A percentile compares a stretch with the other conserved stretches of the same genome.
Conservation (phyloP, 805 yeast species). For the Kodamaea fukazawae region DNA sequence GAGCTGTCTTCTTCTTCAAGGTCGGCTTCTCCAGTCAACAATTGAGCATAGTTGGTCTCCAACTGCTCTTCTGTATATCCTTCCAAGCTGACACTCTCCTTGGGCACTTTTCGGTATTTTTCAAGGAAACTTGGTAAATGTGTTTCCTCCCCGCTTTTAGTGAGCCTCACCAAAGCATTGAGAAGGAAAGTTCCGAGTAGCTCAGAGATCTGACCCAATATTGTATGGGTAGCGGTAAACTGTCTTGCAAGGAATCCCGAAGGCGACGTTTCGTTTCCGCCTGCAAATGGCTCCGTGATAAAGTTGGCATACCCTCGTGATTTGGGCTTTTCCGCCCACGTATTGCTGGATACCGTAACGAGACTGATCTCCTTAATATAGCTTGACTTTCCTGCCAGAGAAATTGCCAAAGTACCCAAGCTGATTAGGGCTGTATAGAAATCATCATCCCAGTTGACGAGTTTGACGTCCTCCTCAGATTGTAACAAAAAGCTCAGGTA, state of each 20-base stretch:
- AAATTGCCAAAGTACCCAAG: conserved; percentile 59
- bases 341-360: conserved; percentile 46
- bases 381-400: conserved; percentile 65
- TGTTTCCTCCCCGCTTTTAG: not conserved
- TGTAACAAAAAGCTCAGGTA: conserved; percentile 32
- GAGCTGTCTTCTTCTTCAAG: conserved; percentile 17
- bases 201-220: not conserved
- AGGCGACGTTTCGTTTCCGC: conserved; percentile 1
- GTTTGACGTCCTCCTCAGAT: conserved; percentile 17
- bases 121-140: conserved; percentile 29
- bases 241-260: no score
- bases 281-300: not conserved
- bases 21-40: conserved; percentile 24
- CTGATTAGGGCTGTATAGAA: conserved; percentile 61
- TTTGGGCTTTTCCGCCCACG: conserved; percentile 50
- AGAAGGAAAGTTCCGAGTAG: not conserved
- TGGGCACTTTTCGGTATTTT: conserved; percentile 15
- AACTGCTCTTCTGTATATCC: conserved; percentile 18
- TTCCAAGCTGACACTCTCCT: conserved; percentile 14
- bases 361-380: conserved; percentile 58
- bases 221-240: not conserved
- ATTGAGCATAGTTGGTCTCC: conserved; percentile 18
- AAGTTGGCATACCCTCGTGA: conserved; percentile 11
- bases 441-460: conserved; percentile 52
- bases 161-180: not conserved